Percentiles rank a stretch among this genome's conserved stretches.
Evolutionary conservation across 805 yeast genomes (phyloP).

Genomic region (Phaffomyces opuntiae): DNA sequence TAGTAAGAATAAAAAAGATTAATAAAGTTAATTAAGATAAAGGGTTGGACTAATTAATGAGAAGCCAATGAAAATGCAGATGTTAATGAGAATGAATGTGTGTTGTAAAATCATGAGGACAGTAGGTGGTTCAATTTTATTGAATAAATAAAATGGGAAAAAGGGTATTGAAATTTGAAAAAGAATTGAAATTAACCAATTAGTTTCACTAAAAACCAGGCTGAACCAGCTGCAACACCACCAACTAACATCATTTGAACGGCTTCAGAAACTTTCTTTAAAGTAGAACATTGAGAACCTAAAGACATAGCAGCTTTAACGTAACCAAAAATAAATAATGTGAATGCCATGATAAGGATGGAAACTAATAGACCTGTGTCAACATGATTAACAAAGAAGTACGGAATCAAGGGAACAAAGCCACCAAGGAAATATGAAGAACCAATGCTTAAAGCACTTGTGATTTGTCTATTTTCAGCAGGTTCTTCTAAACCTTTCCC

Average conservation of each 20-base stretch:
- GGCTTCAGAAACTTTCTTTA: constrained; percentile 68
- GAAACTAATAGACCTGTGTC: constrained; percentile 70
- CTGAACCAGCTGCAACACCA: constrained; percentile 95
- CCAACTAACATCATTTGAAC: constrained; percentile 91
- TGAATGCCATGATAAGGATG: constrained; percentile 73
- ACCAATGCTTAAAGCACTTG: constrained; percentile 88
- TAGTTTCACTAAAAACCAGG: constrained; percentile 83
- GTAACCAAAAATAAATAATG: constrained; percentile 83
- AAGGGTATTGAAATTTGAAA: not conserved
- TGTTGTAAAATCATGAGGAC: not conserved
- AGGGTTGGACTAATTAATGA: not conserved
- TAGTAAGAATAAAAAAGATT: not conserved
- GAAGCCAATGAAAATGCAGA: not conserved
- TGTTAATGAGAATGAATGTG: not conserved
- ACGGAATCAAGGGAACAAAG: constrained; percentile 83
- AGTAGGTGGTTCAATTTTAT: not conserved
- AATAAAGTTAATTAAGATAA: too few species aligned
- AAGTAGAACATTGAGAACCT: constrained; percentile 63
- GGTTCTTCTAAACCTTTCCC: constrained; percentile 96
- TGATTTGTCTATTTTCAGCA: constrained; percentile 81
- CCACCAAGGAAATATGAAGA: constrained; percentile 88
- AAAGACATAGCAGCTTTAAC: constrained; percentile 78
- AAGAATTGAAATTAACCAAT: constrained; percentile 38
- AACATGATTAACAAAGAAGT: constrained; percentile 75
- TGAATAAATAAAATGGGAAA: not conserved